Evolutionary conservation across 2,329 filamentous ascomycete genomes (phyloP), one percentile per base, ranked within the genome.

Genomic region (Aspergillus sp.): DNA sequence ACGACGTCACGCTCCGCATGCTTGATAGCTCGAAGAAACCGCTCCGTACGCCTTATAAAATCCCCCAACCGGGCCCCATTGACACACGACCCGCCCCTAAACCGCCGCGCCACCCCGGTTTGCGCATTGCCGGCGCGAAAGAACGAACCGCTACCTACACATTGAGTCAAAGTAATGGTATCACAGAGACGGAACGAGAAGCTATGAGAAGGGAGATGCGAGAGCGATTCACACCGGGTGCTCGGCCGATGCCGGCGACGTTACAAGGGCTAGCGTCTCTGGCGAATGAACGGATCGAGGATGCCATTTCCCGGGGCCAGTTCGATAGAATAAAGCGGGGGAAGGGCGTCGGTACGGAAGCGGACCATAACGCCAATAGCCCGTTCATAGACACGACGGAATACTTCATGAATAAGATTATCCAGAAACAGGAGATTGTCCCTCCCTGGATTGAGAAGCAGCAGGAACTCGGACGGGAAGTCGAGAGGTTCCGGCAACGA

Each of bases 361-460:
- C 89, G n/a, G 93, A 98, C 65, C 79, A 90, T 51, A 87, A 90
- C 63, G 90, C 90, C 1, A 89, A 88, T 65, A 96, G 89, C 65
- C 92, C 95, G 0, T 98, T 96, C 68, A 86, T 98, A 57, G 91
- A 98, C 70, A 98, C 93, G 0, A 98, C 95, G 0, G 93, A 98
- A 75, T 97, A 97, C 72, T 90, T 98, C 67, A 89, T 98, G 89
- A 98, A 99, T 77, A 95, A 96, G 76, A 97, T 98, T 79, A 97
- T 99, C 62, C 90, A 97, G 76, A 89, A 90, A 58, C 95, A 99
- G 74, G 93, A 96, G 19, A 90, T 98, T 59, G 91, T 96, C 0
- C 95, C 95, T 1, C 93, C 93, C 0, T 99, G 95, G 95, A 98
- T 99, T 59, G 95, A 99, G 75, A 98, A 97, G 76, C 95, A 99